Evolutionary conservation across 148 eudicot genomes (phyloP), one percentile per base, ranked within the genome.

Genomic region (Rhododendron henanense): DNA sequence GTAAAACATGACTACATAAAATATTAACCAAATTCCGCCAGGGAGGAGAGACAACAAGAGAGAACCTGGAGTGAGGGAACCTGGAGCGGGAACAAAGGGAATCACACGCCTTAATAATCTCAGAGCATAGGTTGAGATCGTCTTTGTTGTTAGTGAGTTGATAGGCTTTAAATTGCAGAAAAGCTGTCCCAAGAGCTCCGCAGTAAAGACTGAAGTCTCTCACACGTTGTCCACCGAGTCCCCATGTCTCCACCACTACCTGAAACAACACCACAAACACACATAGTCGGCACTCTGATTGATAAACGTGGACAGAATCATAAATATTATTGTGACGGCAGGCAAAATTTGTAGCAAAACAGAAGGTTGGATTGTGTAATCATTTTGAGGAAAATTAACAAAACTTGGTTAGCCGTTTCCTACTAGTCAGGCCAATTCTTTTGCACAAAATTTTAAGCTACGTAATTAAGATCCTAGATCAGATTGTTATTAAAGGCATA

Each of bases 101-200:
- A 79, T 92, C 94, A 87, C 98, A 94, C 45, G 90, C 96, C 85
- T 89, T 91, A n/a, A 94, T 87, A 90, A 94, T 91, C 85, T 94
- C 91, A 79, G 83, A 85, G 83, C 91, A 87, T 37, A 93, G 89
- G 76, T 51, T 48, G 79, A 94, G 93, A 61, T 93, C 94, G 45
- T 82, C 85, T 81, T 33, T 74, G 82, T 91, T 91, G 19, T 85
- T 81, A 10, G 93, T 90, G 45, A 92, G 86, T 84, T 86, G 90
- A 50, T 89, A 93, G 44, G 94, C 75, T 83, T 88, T 90, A 21
- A 90, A 89, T 19, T 90, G 91, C 91, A 92, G 89, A 82, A 88
- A 89, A 35, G 92, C 98, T 84, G 94, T 94, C 6, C 98, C 98
- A 83, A 92, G 93, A 74, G 90, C 31, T 6, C 98, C 98, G 18